These are phyloP conservation scores for Penicillium nucicola DNA, from an alignment of 495 filamentous ascomycete species.

Conservation along the genomic window DNA sequence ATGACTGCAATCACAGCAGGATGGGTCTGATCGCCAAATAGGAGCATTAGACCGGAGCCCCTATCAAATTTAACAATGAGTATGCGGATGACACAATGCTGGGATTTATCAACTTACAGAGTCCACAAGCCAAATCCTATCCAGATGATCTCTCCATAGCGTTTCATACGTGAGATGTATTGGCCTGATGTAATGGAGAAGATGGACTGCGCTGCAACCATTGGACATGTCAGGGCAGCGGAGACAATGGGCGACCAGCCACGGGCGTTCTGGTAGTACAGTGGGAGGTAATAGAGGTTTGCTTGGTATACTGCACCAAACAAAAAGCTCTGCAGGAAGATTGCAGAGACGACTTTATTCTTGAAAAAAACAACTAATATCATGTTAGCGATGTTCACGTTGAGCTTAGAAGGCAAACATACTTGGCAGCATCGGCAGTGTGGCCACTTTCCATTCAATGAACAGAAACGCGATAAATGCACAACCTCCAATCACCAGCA, in stretches of 20 bases:
- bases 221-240: conserved; percentile 48
- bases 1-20: conserved; percentile 50
- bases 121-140: conserved; percentile 52
- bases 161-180: conserved; percentile 53
- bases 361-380: conserved; percentile 50
- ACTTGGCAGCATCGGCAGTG: conserved; percentile 60
- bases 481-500: conserved; percentile 52
- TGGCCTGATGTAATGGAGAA: conserved; percentile 53
- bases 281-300: conserved; percentile 50
- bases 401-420: conserved; percentile 12
- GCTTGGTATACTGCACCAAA: conserved; percentile 58
- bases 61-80: conserved; percentile 12
- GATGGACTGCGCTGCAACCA: conserved; percentile 51
- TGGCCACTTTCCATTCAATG: conserved; percentile 56
- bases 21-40: conserved; percentile 46
- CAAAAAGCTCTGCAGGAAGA: conserved; percentile 59
- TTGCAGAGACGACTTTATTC: conserved; percentile 47
- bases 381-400: conserved; percentile 11
- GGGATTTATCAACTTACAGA: conserved; percentile 31
- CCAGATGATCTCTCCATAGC: conserved; percentile 59
- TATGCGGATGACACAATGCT: neutral
- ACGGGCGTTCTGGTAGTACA: conserved; percentile 55
- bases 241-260: conserved; percentile 47
- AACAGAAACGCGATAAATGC: conserved; percentile 48
- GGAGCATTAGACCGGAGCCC: conserved; percentile 51